Conservation (phyloP, 768 basidiomycete species). For the Lepiota venenata region DNA sequence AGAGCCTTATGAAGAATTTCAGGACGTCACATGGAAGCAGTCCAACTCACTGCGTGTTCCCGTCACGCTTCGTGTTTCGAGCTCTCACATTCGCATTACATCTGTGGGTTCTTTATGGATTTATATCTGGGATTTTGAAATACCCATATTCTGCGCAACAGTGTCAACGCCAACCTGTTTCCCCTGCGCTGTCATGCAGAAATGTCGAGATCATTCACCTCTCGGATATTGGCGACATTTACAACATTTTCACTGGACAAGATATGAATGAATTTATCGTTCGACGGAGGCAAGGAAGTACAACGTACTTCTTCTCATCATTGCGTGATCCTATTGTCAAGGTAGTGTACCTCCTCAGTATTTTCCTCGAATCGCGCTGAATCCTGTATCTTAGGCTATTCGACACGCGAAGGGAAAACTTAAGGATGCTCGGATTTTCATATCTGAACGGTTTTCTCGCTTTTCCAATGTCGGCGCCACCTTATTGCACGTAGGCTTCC, state of each 20-base stretch:
- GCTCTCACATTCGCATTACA: conserved; percentile 73
- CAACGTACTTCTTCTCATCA: conserved; percentile 73
- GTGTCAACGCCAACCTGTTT: conserved; percentile 63
- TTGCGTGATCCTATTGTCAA: conserved; percentile 72
- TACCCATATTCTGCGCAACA: conserved; percentile 19
- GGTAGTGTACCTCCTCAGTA: conserved; percentile 31
- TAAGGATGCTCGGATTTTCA: conserved; percentile 47
- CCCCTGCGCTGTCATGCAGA: conserved; percentile 64
- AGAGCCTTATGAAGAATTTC: conserved; percentile 51
- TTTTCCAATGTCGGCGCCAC: conserved; percentile 86
- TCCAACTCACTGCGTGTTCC: conserved; percentile 62
- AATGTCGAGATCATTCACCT: conserved; percentile 81
- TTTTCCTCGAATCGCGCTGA: background rate
- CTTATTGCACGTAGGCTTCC: conserved; percentile 81
- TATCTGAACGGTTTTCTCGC: conserved; percentile 65
- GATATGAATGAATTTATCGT: conserved; percentile 80
- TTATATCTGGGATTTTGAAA: background rate
- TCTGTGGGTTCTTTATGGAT: conserved; percentile 46
- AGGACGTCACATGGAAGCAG: conserved; percentile 62
- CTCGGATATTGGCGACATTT: conserved; percentile 82
- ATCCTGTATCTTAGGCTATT: conserved; percentile 46
- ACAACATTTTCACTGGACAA: conserved; percentile 74
- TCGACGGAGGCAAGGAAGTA: conserved; percentile 67
- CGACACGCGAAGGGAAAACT: conserved; percentile 72
- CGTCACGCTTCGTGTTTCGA: conserved; percentile 62